Evolutionary conservation across 371 early-diverging fungal species (phyloP).

Genomic region (Syncephalastrum sp.): DNA sequence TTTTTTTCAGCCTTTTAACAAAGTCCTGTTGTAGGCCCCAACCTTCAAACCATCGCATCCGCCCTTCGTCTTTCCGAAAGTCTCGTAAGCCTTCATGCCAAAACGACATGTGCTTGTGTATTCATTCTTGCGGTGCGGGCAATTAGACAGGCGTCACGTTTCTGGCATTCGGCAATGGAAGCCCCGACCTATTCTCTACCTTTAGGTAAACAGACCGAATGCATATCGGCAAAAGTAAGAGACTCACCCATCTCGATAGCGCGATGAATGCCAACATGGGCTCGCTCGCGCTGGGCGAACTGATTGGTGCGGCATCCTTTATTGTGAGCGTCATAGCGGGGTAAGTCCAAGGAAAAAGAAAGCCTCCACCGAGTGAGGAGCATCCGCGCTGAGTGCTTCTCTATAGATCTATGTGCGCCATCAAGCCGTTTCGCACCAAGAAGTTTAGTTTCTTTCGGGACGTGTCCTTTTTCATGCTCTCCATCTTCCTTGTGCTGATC

Average conservation of each 20-base stretch:
- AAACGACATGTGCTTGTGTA: neutral
- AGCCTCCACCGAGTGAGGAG: neutral
- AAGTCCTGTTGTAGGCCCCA: conserved; percentile 45
- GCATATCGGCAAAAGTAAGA: neutral
- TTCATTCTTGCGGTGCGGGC: neutral
- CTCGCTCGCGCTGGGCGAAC: conserved; percentile 78
- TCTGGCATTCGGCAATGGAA: conserved; percentile 83
- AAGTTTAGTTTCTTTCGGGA: conserved; percentile 70
- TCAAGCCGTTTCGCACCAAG: conserved; percentile 65
- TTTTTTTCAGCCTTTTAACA: conserved; percentile 1
- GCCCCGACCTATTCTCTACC: conserved; percentile 83
- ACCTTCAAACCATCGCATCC: conserved; percentile 64
- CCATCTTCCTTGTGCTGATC: conserved; percentile 55
- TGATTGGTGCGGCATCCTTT: conserved; percentile 79
- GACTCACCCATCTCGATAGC: conserved; percentile 21
- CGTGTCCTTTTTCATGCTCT: conserved; percentile 65
- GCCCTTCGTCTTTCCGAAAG: conserved; percentile 64
- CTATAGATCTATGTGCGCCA: conserved; percentile 68
- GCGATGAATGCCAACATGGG: conserved; percentile 74
- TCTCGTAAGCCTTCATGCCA: conserved; percentile 35
- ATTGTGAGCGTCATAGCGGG: conserved; percentile 74
- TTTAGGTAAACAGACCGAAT: conserved; percentile 37
- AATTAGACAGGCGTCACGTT: conserved; percentile 81
- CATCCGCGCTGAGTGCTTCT: neutral
- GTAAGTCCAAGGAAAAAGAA: conserved; percentile 13